Evolutionary conservation across 192 early-diverging fungal genomes (phyloP).

Genomic region (Umbelopsis sp.): DNA sequence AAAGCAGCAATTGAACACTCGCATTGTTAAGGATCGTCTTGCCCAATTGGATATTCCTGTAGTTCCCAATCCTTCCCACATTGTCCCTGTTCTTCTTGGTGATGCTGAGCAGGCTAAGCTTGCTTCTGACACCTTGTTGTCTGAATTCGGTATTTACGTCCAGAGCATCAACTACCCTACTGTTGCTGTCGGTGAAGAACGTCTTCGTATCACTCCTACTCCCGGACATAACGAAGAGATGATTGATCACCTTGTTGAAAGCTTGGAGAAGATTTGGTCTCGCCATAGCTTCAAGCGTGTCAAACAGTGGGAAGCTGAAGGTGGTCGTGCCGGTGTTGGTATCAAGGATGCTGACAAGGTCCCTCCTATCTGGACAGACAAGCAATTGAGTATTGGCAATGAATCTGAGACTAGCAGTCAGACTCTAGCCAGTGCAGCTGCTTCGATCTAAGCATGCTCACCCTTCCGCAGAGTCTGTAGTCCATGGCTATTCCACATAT

Average conservation of each 20-base stretch:
- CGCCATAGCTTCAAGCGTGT: constrained; percentile 84
- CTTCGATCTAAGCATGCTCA: background rate
- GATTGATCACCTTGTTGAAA: constrained; percentile 82
- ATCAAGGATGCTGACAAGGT: constrained; percentile 43
- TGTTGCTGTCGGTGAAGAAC: constrained; percentile 91
- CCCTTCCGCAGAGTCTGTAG: constrained; percentile 14
- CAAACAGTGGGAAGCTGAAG: constrained; percentile 81
- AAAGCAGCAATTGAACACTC: constrained; percentile 92
- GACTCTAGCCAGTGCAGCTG: constrained; percentile 4
- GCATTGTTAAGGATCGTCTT: constrained; percentile 82
- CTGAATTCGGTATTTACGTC: constrained; percentile 93
- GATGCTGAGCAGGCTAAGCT: constrained; percentile 94
- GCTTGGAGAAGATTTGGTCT: constrained; percentile 86
- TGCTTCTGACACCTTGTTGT: constrained; percentile 90
- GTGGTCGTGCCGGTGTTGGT: constrained; percentile 90
- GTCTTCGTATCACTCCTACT: constrained; percentile 96
- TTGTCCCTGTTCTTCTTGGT: constrained; percentile 97
- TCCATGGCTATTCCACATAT: background rate
- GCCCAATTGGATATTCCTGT: constrained; percentile 89
- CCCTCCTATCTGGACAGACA: constrained; percentile 60
- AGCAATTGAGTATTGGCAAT: constrained; percentile 41
- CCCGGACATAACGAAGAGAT: constrained; percentile 87
- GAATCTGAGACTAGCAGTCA: background rate
- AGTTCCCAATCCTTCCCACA: constrained; percentile 98
- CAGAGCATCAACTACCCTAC: constrained; percentile 99